Conservation (phyloP, 2,329 filamentous ascomycete genomes). For the Alternaria sp. region DNA sequence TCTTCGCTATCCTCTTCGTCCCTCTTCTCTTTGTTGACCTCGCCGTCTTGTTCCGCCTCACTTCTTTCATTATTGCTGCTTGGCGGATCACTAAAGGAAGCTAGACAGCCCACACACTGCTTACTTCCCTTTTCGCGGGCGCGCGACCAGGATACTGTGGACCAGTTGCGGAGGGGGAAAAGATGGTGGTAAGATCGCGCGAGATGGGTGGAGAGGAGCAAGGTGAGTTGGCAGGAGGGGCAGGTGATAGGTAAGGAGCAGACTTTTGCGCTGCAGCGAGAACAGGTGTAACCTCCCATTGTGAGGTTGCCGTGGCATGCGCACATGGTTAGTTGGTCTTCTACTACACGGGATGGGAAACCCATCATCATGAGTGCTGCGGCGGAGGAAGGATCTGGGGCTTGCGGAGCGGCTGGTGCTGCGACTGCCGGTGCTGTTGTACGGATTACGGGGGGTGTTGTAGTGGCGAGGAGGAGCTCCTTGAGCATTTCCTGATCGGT, state of each 20-base stretch:
- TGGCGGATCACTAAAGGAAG: conserved; percentile 67
- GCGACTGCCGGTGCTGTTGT: conserved; percentile 54
- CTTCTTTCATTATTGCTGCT: conserved; percentile 13
- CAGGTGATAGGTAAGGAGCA: conserved; percentile 91
- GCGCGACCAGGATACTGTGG: conserved; percentile 83
- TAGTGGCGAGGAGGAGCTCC: conserved; percentile 86
- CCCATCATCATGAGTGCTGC: conserved; percentile 90
- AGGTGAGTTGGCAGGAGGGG: conserved; percentile 86
- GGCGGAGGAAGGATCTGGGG: conserved; percentile 48
- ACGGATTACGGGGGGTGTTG: conserved; percentile 86
- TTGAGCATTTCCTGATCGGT: conserved; percentile 87
- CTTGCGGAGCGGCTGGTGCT: conserved; percentile 40
- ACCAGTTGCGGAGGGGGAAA: conserved; percentile 77
- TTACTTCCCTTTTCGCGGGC: conserved; percentile 59
- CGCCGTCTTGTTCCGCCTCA: conserved; percentile 21
- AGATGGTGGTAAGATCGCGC: conserved; percentile 52
- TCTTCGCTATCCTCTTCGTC: conserved; percentile 45
- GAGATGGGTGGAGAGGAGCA: conserved; percentile 82
- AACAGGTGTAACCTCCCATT: conserved; percentile 88
- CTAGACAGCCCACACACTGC: conserved; percentile 81
- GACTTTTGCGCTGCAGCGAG: conserved; percentile 86
- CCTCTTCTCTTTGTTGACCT: conserved; percentile 22
- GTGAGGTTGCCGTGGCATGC: conserved; percentile 87
- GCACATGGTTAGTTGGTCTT: conserved; percentile 77
- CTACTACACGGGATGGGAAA: conserved; percentile 86